Evolutionary conservation across 495 filamentous ascomycete species (phyloP).

Genomic region (Penicillium subrubescens): DNA sequence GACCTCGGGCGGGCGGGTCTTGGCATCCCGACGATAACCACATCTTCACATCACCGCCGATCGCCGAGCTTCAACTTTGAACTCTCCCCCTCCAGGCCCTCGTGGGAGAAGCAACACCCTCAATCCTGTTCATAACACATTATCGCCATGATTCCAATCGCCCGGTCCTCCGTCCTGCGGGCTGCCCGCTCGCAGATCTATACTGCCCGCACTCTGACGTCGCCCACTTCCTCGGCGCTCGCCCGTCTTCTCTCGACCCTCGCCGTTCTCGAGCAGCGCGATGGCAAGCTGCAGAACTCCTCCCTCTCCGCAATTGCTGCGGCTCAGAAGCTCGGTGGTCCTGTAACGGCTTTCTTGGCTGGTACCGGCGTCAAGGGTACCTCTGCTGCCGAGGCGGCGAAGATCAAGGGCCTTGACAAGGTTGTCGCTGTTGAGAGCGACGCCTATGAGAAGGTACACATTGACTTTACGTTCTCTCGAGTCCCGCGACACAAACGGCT

Average conservation of each 20-base stretch:
- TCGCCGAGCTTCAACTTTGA: conserved; percentile 28
- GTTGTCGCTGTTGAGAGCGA: conserved; percentile 84
- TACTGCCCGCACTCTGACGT: conserved; percentile 32
- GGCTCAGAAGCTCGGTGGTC: conserved; percentile 81
- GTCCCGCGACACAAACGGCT: background rate
- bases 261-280: conserved; percentile 88
- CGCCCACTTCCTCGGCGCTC: conserved; percentile 50
- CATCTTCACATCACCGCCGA: conserved; percentile 32
- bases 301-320: conserved; percentile 88
- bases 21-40: conserved; percentile 38
- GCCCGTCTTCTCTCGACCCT: conserved; percentile 82
- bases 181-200: conserved; percentile 49
- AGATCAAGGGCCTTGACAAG: conserved; percentile 88
- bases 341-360: conserved; percentile 84
- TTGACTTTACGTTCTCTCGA: background rate
- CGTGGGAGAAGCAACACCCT: conserved; percentile 11
- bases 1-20: conserved; percentile 39
- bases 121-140: conserved; percentile 1
- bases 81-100: conserved; percentile 17
- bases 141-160: conserved; percentile 45
- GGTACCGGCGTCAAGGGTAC: conserved; percentile 72
- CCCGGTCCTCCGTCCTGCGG: conserved; percentile 49
- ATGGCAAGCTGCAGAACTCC: conserved; percentile 79
- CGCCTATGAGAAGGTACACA: conserved; percentile 83
- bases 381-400: conserved; percentile 84